Conservation (phyloP, 2,329 filamentous ascomycete species). For the Aspergillus brunneoviolaceus region DNA sequence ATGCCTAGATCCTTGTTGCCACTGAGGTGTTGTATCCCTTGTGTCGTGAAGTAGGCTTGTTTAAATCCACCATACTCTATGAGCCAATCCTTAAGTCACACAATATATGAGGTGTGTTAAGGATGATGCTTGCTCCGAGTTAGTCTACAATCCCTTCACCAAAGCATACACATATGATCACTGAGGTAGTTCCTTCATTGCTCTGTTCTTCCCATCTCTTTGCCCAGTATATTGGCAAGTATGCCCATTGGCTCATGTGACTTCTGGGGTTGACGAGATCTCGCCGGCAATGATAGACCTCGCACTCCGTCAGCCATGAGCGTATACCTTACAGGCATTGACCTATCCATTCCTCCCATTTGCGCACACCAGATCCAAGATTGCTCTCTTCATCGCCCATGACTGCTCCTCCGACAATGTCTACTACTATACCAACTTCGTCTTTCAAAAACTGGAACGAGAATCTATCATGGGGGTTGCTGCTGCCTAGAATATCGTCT, state of each 20-base stretch:
- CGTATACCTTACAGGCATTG: slow-evolving; percentile 59
- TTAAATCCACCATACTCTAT: too few species aligned
- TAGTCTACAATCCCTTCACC: too few species aligned
- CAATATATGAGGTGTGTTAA: too few species aligned
- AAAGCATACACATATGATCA: too few species aligned
- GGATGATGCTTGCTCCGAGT: too few species aligned
- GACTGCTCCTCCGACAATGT: slow-evolving; percentile 67
- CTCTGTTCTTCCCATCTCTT: too few species aligned
- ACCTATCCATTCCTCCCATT: slow-evolving; percentile 91
- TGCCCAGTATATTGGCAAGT: not conserved
- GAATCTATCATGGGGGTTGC: slow-evolving; percentile 75
- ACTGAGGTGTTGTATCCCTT: too few species aligned
- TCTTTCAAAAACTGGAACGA: slow-evolving; percentile 79
- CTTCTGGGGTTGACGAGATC: not conserved
- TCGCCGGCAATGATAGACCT: not conserved
- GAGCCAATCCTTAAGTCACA: too few species aligned
- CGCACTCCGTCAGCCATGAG: too few species aligned
- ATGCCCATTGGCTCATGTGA: not conserved
- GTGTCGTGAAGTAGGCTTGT: too few species aligned
- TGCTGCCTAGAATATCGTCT: slow-evolving; percentile 80
- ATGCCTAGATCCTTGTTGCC: too few species aligned
- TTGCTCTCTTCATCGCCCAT: slow-evolving; percentile 56
- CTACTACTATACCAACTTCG: slow-evolving; percentile 70
- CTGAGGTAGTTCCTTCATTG: too few species aligned
- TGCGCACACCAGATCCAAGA: slow-evolving; percentile 69